Evolutionary conservation across 2,329 filamentous ascomycete species (phyloP).

Genomic region (Colletotrichum australisinense): DNA sequence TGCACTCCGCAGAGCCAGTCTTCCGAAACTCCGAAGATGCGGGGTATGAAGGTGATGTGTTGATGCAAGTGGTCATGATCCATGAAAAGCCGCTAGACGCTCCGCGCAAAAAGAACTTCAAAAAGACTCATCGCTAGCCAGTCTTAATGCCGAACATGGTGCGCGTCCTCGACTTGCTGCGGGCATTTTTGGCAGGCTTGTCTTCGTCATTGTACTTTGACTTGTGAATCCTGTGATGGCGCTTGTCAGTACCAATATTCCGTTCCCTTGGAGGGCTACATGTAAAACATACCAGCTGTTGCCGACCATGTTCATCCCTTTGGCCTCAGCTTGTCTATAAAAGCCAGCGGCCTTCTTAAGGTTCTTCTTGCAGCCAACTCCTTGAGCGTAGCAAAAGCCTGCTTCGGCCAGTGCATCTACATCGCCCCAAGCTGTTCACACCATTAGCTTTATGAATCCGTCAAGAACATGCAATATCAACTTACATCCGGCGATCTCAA

Average conservation of each 20-base stretch:
- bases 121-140: constrained; percentile 33
- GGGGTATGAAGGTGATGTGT: constrained; percentile 35
- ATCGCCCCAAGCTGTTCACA: constrained; percentile 82
- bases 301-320: constrained; percentile 96
- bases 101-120: constrained; percentile 27
- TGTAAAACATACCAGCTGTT: constrained; percentile 87
- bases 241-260: constrained; percentile 27
- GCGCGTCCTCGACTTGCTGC: constrained; percentile 81
- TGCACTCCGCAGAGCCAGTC: constrained; percentile 31
- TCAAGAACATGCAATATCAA: constrained; percentile 39
- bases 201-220: constrained; percentile 85
- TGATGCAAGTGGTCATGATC: constrained; percentile 38
- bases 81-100: constrained; percentile 34
- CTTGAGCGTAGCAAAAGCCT: constrained; percentile 95
- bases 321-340: constrained; percentile 89
- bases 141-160: constrained; percentile 73
- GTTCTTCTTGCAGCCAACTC: constrained; percentile 94
- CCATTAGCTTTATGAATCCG: neutral
- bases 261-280: neutral
- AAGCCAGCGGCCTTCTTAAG: constrained; percentile 92
- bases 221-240: constrained; percentile 85
- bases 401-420: constrained; percentile 93
- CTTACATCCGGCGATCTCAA: constrained; percentile 91
- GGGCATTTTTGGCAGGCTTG: constrained; percentile 62
- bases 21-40: constrained; percentile 36